These are phyloP conservation scores for Edaphochlamys debaryana DNA, from an alignment of 139 green algal species.

Conservation along the genomic window DNA sequence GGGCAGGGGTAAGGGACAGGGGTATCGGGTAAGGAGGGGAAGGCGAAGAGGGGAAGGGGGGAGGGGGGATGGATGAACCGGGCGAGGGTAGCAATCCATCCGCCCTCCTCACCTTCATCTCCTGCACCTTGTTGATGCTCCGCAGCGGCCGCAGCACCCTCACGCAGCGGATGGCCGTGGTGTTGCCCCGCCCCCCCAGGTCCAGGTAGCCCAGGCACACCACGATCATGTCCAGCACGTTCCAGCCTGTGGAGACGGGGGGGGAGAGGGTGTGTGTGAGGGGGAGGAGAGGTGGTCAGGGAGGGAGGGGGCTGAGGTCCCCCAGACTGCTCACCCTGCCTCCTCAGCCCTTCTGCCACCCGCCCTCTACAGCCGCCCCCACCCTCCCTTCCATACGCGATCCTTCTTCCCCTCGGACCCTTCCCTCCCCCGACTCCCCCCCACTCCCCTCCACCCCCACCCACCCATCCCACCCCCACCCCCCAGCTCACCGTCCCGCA, in stretches of 20 bases:
- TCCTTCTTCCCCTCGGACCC: too few relatives aligned
- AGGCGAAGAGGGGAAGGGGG: too few relatives aligned
- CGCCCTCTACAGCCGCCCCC: too few relatives aligned
- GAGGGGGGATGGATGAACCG: background rate
- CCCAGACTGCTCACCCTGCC: background rate
- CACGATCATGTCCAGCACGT: conserved; percentile 68
- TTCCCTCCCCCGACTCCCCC: too few relatives aligned
- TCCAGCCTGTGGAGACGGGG: conserved; percentile 39
- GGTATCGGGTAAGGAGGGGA: background rate
- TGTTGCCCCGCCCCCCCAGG: conserved; percentile 38
- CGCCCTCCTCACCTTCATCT: conserved; percentile 44
- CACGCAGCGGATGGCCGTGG: conserved; percentile 66
- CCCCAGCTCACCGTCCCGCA: background rate
- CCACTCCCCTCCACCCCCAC: background rate
- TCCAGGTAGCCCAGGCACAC: conserved; percentile 49
- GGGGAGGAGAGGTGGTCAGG: too few relatives aligned
- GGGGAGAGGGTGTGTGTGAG: too few relatives aligned
- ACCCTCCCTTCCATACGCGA: too few relatives aligned
- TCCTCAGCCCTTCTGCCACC: background rate
- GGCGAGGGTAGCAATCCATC: background rate
- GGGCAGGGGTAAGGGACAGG: background rate
- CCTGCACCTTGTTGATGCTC: conserved; percentile 65
- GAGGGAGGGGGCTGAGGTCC: background rate
- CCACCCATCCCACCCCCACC: background rate
- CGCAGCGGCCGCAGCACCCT: conserved; percentile 76